These are phyloP conservation scores for Microthyrium microscopicum DNA, from an alignment of 2,329 filamentous ascomycete species.

Conservation along the genomic window DNA sequence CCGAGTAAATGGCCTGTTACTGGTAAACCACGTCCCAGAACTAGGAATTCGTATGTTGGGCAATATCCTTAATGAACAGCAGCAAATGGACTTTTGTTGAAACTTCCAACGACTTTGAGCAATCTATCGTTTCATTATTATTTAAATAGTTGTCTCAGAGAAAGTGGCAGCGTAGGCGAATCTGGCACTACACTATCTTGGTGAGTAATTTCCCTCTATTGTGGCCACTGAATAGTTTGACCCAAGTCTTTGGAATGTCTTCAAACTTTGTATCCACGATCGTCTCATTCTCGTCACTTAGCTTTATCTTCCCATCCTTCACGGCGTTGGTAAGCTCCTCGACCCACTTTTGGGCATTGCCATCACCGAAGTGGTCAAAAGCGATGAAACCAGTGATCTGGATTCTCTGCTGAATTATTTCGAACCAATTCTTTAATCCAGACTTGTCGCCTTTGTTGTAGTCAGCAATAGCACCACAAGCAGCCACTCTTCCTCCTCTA, in stretches of 20 bases:
- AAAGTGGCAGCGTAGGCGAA: too few species aligned
- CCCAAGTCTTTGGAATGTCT: conserved; percentile 32
- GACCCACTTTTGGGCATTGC: background rate
- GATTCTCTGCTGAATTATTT: conserved; percentile 25
- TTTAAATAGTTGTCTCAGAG: too few species aligned
- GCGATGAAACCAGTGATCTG: conserved; percentile 29
- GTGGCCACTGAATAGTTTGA: conserved; percentile 28
- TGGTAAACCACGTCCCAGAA: too few species aligned
- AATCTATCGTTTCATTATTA: too few species aligned
- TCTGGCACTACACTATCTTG: too few species aligned
- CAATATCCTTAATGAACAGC: too few species aligned
- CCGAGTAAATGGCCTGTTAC: too few species aligned
- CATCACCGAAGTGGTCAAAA: conserved; percentile 18
- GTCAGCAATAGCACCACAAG: conserved; percentile 26
- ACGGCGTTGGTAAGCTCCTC: conserved; percentile 2
- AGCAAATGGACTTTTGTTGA: too few species aligned
- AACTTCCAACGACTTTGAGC: too few species aligned
- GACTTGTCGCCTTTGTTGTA: conserved; percentile 23
- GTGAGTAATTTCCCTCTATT: conserved; percentile 33
- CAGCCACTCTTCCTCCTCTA: conserved; percentile 23
- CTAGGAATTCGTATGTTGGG: too few species aligned
- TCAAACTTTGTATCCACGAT: conserved; percentile 31
- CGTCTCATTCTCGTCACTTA: conserved; percentile 29
- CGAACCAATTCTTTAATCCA: conserved; percentile 26
- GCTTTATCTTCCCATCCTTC: conserved; percentile 29